phyloP scores from a whole-genome alignment of 2,329 filamentous ascomycete species.

The Sphaceloma murrayae region DNA sequence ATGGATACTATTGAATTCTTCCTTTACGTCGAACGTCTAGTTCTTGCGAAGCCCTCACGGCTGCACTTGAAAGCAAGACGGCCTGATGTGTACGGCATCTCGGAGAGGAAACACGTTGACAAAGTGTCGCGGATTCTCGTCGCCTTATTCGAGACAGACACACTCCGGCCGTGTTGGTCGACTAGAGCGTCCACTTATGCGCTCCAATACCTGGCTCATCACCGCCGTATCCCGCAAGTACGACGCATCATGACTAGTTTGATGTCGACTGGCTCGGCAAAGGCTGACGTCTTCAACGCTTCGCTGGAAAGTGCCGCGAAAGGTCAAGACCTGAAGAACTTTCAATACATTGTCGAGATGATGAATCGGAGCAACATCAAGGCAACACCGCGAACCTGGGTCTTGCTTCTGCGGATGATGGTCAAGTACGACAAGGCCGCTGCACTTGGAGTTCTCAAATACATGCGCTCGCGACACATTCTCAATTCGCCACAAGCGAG shows the following conservation, averaged over 20 bases:
- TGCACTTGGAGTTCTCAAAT: constrained; percentile 16
- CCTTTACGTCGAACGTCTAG: constrained; percentile 15
- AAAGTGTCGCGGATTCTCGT: constrained; percentile 21
- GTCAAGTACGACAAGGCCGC: constrained; percentile 16
- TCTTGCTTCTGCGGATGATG: constrained; percentile 21
- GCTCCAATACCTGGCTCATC: constrained; percentile 21
- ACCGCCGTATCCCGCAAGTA: constrained; percentile 19
- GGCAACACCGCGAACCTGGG: constrained; percentile 23
- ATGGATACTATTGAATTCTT: constrained; percentile 13
- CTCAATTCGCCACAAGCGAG: constrained; percentile 18
- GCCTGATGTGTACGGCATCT: too few relatives aligned
- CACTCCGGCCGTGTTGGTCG: constrained; percentile 18
- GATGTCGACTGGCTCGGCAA: constrained; percentile 17
- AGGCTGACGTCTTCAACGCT: constrained; percentile 21
- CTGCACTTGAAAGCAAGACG: background rate
- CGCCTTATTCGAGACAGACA: constrained; percentile 18
- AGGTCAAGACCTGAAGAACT: constrained; percentile 24
- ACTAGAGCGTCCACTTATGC: constrained; percentile 19
- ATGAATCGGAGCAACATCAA: constrained; percentile 22
- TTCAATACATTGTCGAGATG: constrained; percentile 21
- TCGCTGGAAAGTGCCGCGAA: constrained; percentile 22
- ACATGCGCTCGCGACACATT: constrained; percentile 24
- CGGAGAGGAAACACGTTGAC: background rate
- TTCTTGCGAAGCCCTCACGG: background rate
- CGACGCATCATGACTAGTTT: constrained; percentile 18